Evolutionary conservation across 1,139 yeast species (phyloP).

Genomic region (Debaryomyces fabryi): DNA sequence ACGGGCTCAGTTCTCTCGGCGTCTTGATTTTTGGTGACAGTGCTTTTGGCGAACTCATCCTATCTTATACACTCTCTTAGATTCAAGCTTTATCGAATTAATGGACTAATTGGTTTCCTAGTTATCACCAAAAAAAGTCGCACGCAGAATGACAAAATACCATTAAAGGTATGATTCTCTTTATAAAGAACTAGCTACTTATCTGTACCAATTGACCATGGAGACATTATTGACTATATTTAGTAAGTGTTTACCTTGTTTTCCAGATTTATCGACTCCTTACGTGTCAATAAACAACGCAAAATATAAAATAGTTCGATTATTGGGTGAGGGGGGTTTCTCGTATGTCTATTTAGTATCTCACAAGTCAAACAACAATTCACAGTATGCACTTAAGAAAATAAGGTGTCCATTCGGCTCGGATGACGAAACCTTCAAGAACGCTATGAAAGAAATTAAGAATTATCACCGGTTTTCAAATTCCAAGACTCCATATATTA

Average conservation of each 20-base stretch:
- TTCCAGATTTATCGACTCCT: constrained; percentile 48
- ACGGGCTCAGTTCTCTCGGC: not conserved
- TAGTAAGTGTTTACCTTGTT: constrained; percentile 43
- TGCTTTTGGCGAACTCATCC: constrained; percentile 1
- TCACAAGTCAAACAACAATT: constrained; percentile 47
- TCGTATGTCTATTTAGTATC: constrained; percentile 83
- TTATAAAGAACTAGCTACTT: not conserved
- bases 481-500: constrained; percentile 61
- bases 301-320: constrained; percentile 58
- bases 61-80: not conserved
- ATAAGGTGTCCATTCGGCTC: constrained; percentile 87
- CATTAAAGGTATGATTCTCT: not conserved
- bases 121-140: constrained; percentile 2
- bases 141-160: not conserved
- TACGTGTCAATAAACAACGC: constrained; percentile 52
- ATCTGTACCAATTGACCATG: constrained; percentile 19
- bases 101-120: not conserved
- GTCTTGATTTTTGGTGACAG: not conserved
- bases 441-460: constrained; percentile 76
- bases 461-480: constrained; percentile 68
- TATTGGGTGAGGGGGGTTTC: constrained; percentile 89
- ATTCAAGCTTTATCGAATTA: not conserved
- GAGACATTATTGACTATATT: constrained; percentile 27
- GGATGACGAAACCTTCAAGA: constrained; percentile 57
- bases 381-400: constrained; percentile 75